Percentiles rank a stretch among this genome's conserved stretches.
Evolutionary conservation across 2,329 filamentous ascomycete species (phyloP).

Genomic region (Neopestalotiopsis sp.): DNA sequence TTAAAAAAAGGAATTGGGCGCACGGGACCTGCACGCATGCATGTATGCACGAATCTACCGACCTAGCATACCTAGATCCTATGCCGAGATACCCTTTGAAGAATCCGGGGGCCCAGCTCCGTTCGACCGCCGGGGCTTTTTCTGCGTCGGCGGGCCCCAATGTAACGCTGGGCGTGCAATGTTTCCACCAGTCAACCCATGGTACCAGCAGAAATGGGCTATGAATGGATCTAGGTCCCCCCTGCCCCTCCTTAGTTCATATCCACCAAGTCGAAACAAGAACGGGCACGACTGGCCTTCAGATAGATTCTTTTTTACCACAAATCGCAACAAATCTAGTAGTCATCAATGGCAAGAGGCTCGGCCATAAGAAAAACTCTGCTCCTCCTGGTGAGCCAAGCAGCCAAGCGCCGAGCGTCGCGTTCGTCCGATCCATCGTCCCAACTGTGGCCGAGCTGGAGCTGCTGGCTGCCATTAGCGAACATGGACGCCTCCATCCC

Average conservation of each 20-base stretch:
- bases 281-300: conserved; percentile 5
- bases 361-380: background rate
- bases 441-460: background rate
- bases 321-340: background rate
- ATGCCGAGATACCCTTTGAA: conserved; percentile 3
- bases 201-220: background rate
- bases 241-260: background rate
- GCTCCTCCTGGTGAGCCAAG: background rate
- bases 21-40: background rate
- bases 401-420: background rate
- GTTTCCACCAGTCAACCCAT: conserved; percentile 11
- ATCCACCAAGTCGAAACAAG: conserved; percentile 12
- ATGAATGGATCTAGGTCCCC: no score
- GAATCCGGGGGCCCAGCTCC: conserved; percentile 6
- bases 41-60: conserved; percentile 7
- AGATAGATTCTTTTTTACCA: conserved; percentile 14
- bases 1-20: background rate
- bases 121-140: conserved; percentile 11
- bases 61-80: background rate
- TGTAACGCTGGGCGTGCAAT: background rate
- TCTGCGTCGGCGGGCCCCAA: background rate
- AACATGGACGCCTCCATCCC: no score
- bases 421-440: background rate
- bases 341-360: background rate
- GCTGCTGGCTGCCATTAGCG: background rate